Evolutionary conservation across 257 asterid species (phyloP).

Genomic region (Perilla frutescens): DNA sequence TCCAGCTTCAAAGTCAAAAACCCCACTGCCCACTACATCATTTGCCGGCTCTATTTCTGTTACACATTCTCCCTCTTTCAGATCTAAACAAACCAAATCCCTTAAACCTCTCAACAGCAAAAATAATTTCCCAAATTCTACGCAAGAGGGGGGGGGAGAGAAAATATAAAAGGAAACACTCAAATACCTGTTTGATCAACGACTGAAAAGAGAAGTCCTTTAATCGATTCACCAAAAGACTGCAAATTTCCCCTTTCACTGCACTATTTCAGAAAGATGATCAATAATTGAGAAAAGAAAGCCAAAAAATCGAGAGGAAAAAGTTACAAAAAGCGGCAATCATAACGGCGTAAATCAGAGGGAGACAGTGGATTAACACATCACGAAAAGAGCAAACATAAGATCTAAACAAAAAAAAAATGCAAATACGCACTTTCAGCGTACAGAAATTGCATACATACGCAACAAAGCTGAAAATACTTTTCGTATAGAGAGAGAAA

Average conservation of each 20-base stretch:
- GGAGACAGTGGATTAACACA: background rate
- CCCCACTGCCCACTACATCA: slow-evolving; percentile 47
- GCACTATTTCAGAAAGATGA: slow-evolving; percentile 31
- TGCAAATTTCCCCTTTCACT: slow-evolving; percentile 33
- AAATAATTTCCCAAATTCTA: slow-evolving; percentile 10
- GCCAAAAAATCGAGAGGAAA: background rate
- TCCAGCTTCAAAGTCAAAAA: slow-evolving; percentile 57
- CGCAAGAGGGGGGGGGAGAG: background rate
- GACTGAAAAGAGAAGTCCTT: slow-evolving; percentile 23
- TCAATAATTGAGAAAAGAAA: slow-evolving; percentile 24
- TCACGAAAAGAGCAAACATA: background rate
- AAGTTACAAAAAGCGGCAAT: background rate
- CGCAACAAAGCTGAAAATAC: slow-evolving; percentile 30
- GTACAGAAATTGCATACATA: background rate
- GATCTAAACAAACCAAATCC: slow-evolving; percentile 45
- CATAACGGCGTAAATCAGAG: slow-evolving; percentile 32
- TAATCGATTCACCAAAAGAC: slow-evolving; percentile 33
- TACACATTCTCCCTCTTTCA: slow-evolving; percentile 36
- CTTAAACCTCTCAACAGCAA: slow-evolving; percentile 9
- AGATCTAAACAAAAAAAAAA: slow-evolving; percentile 33
- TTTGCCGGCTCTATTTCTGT: slow-evolving; percentile 48
- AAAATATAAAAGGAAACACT: background rate
- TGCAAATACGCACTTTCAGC: background rate
- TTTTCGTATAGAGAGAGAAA: slow-evolving; percentile 26
- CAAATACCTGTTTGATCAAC: slow-evolving; percentile 42